A percentile compares a stretch with the other conserved stretches of the same genome.
These are phyloP conservation scores for Colletotrichum sp. DNA, from an alignment of 2,329 filamentous ascomycete genomes.

Conservation along the genomic window DNA sequence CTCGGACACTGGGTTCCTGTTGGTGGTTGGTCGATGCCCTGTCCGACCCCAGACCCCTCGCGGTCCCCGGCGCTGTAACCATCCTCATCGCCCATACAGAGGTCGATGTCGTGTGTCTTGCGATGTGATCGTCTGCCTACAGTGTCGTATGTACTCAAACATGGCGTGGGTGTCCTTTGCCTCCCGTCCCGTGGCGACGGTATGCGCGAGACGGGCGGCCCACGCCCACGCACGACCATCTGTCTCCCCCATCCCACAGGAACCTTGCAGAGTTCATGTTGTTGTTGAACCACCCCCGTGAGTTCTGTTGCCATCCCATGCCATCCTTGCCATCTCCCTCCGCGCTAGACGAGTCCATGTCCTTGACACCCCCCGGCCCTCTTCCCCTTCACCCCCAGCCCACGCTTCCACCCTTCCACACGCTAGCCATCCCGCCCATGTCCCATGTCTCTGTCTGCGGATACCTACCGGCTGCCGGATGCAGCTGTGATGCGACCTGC, in stretches of 20 bases:
- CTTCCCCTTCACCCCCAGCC: background rate
- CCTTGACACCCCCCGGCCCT: background rate
- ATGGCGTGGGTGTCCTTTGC: background rate
- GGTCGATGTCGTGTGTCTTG: background rate
- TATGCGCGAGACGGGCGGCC: background rate
- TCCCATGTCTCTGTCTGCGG: slow-evolving; percentile 9
- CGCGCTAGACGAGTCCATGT: slow-evolving; percentile 7
- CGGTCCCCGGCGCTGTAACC: background rate
- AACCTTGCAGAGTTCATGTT: slow-evolving; percentile 2
- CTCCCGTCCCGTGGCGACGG: slow-evolving; percentile 17
- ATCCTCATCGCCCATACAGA: background rate
- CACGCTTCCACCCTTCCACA: background rate
- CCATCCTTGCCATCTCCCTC: background rate
- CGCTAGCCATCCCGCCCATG: slow-evolving; percentile 1
- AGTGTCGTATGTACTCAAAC: background rate
- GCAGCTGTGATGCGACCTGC: slow-evolving; percentile 11
- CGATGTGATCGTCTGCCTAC: background rate
- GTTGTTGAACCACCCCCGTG: background rate
- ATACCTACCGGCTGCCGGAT: slow-evolving; percentile 16
- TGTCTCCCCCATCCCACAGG: background rate
- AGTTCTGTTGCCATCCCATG: background rate
- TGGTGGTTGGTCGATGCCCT: background rate
- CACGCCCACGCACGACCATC: background rate
- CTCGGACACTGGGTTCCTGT: background rate
- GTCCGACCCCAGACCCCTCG: background rate